Conservation (phyloP, 805 yeast species). For the Wickerhamiella sorbophila region DNA sequence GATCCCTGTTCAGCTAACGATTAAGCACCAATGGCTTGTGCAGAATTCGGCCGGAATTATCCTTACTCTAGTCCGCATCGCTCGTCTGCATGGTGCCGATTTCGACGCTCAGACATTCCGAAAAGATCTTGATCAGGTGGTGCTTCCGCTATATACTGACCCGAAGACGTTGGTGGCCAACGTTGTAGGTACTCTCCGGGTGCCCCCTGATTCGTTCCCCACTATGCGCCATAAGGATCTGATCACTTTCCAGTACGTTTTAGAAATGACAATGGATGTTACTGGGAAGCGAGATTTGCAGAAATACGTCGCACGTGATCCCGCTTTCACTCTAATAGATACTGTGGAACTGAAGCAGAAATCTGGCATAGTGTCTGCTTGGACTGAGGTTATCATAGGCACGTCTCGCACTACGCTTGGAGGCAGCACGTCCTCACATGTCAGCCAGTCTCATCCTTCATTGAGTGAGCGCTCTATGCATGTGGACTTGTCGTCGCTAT, state of each 20-base stretch:
- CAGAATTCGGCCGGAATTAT: slow-evolving; percentile 61
- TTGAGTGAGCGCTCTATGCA: slow-evolving; percentile 1
- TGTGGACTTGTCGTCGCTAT: slow-evolving; percentile 1
- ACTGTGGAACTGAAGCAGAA: slow-evolving; percentile 65
- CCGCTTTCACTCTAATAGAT: slow-evolving; percentile 31
- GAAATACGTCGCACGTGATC: slow-evolving; percentile 13
- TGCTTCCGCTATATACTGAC: slow-evolving; percentile 67
- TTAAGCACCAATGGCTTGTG: slow-evolving; percentile 57
- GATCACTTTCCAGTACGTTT: slow-evolving; percentile 69
- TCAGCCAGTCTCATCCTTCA: not conserved
- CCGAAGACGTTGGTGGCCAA: slow-evolving; percentile 44
- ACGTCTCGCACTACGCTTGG: slow-evolving; percentile 26
- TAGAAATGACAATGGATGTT: slow-evolving; percentile 71
- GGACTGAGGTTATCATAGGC: slow-evolving; percentile 69
- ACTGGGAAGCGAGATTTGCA: slow-evolving; percentile 40
- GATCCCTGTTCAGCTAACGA: slow-evolving; percentile 52
- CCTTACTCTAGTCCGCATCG: slow-evolving; percentile 64
- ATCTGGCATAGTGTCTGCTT: slow-evolving; percentile 67
- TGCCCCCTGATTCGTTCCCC: slow-evolving; percentile 79
- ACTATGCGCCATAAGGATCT: slow-evolving; percentile 58
- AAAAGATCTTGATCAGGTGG: slow-evolving; percentile 66
- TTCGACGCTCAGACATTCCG: slow-evolving; percentile 50
- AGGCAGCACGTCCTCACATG: not conserved
- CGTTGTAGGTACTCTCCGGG: slow-evolving; percentile 46
- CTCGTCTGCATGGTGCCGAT: slow-evolving; percentile 49